Evolutionary conservation across 1,139 yeast species (phyloP).

Genomic region (Sugiyamaella neomexicana): DNA sequence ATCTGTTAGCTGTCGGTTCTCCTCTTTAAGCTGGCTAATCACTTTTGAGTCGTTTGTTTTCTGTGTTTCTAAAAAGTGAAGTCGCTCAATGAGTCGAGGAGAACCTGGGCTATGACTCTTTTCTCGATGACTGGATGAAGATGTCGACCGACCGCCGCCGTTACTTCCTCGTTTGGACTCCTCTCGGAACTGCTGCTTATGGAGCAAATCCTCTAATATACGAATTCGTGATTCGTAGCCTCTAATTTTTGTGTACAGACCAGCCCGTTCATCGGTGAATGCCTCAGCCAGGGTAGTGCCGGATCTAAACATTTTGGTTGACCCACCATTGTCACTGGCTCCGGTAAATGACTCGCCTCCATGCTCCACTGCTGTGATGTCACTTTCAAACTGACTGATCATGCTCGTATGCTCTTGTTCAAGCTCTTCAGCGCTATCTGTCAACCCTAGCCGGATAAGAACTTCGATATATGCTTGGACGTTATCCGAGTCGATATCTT

Average conservation of each 20-base stretch:
- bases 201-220: constrained; percentile 42
- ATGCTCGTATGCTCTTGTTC: constrained; percentile 12
- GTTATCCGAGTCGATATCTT: constrained; percentile 14
- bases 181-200: constrained; percentile 37
- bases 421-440: constrained; percentile 31
- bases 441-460: constrained; percentile 27
- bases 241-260: constrained; percentile 5
- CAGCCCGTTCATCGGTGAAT: constrained; percentile 7
- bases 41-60: constrained; percentile 36
- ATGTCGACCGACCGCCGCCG: constrained; percentile 9
- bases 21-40: constrained; percentile 26
- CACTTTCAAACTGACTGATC: not conserved
- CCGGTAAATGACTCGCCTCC: not conserved
- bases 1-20: constrained; percentile 22
- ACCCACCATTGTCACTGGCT: not conserved
- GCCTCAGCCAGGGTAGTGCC: constrained; percentile 5
- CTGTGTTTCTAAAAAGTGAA: constrained; percentile 41
- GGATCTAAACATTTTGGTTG: constrained; percentile 7
- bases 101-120: constrained; percentile 8
- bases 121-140: constrained; percentile 1
- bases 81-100: constrained; percentile 37
- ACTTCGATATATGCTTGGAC: constrained; percentile 29
- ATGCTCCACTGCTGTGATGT: constrained; percentile 2
- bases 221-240: constrained; percentile 43
- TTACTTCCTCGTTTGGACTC: constrained; percentile 4